phyloP scores from a whole-genome alignment of 192 early-diverging fungal genomes.

The Dissophora globulifera region DNA sequence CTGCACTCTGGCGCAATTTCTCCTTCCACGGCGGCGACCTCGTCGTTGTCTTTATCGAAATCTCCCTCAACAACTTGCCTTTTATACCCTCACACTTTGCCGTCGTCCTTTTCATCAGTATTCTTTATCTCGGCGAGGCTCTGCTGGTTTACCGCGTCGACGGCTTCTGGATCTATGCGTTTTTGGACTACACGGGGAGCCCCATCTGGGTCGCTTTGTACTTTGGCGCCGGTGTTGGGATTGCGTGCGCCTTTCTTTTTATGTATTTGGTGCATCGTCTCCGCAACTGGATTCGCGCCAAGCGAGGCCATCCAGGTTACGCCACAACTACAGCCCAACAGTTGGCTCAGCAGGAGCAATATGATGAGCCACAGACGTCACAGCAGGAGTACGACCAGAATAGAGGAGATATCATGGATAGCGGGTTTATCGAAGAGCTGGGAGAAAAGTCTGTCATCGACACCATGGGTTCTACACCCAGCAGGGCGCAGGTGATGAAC shows the following conservation, averaged over 20 bases:
- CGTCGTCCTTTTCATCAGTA: slow-evolving; percentile 22
- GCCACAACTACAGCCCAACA: too few species aligned
- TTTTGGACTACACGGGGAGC: slow-evolving; percentile 25
- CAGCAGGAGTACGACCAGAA: too few species aligned
- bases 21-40: slow-evolving; percentile 50
- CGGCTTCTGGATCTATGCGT: slow-evolving; percentile 49
- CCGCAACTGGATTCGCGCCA: slow-evolving; percentile 8
- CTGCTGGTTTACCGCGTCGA: slow-evolving; percentile 28
- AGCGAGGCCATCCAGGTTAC: background rate
- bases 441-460: background rate
- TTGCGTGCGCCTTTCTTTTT: slow-evolving; percentile 16
- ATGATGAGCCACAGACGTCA: too few species aligned
- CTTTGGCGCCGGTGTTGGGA: slow-evolving; percentile 25
- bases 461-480: background rate
- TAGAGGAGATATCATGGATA: too few species aligned
- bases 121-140: slow-evolving; percentile 34
- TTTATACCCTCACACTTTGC: slow-evolving; percentile 30
- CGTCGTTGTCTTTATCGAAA: slow-evolving; percentile 25
- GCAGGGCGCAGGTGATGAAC: slow-evolving; percentile 14
- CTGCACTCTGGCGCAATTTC: slow-evolving; percentile 37
- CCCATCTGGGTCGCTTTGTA: slow-evolving; percentile 38
- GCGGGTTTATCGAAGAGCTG: too few species aligned
- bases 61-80: slow-evolving; percentile 42
- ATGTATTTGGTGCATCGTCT: slow-evolving; percentile 32
- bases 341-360: slow-evolving; percentile 1